phyloP scores from a whole-genome alignment of 495 filamentous ascomycete genomes.

The Xylaria telfairii region DNA sequence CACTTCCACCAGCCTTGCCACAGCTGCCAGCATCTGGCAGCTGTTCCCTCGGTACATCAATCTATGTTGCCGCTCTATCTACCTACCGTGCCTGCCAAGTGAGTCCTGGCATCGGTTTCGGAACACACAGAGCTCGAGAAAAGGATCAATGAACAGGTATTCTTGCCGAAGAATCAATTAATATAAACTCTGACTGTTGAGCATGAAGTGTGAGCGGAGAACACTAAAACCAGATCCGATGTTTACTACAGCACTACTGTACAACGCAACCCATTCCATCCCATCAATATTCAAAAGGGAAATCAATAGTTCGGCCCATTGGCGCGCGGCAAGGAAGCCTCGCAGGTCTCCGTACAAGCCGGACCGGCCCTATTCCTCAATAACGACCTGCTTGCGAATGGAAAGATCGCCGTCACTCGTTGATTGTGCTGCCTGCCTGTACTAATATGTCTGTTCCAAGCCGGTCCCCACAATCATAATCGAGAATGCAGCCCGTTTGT shows the following conservation, averaged over 20 bases:
- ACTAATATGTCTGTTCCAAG: background rate
- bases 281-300: conserved; percentile 12
- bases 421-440: background rate
- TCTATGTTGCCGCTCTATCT: background rate
- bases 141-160: background rate
- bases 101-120: too few species aligned
- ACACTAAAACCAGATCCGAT: background rate
- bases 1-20: background rate
- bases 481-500: conserved; percentile 11
- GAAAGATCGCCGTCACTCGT: conserved; percentile 1
- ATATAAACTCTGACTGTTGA: background rate
- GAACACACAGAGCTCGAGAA: background rate
- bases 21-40: conserved; percentile 8
- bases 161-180: conserved; percentile 6
- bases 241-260: conserved; percentile 12
- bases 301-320: conserved; percentile 5
- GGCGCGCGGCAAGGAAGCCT: conserved; percentile 20
- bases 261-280: conserved; percentile 11
- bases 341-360: conserved; percentile 1
- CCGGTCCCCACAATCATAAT: conserved; percentile 4
- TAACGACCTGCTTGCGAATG: background rate
- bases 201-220: conserved; percentile 9
- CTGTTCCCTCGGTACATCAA: background rate
- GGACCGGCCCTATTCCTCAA: conserved; percentile 10
- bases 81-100: background rate